phyloP scores from a whole-genome alignment of 768 basidiomycete species.

The Lentinula sp. region DNA sequence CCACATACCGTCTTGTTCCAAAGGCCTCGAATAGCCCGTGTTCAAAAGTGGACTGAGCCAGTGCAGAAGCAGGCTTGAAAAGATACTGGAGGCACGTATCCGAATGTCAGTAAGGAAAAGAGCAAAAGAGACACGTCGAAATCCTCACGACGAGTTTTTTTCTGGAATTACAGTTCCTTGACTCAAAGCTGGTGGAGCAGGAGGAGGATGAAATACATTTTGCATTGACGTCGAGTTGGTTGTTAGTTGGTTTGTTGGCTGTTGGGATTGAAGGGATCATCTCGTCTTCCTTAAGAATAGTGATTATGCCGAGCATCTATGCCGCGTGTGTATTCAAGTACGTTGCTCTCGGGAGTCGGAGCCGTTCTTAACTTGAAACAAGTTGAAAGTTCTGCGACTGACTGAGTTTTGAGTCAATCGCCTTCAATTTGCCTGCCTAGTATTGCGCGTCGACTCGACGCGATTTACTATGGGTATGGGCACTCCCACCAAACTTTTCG shows the following conservation, averaged over 20 bases:
- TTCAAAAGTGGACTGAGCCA: constrained; percentile 30
- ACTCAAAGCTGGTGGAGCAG: constrained; percentile 12
- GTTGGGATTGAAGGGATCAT: too few species aligned
- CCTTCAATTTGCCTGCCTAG: too few species aligned
- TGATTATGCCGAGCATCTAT: too few species aligned
- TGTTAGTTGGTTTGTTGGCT: not conserved
- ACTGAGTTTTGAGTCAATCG: too few species aligned
- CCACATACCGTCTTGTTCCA: constrained; percentile 27
- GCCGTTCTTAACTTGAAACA: too few species aligned
- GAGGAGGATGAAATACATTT: constrained; percentile 11
- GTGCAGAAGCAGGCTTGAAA: constrained; percentile 25
- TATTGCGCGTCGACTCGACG: too few species aligned
- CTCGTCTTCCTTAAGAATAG: too few species aligned
- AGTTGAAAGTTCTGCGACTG: too few species aligned
- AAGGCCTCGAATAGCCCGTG: constrained; percentile 32
- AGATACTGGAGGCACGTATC: constrained; percentile 9
- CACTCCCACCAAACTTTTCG: too few species aligned
- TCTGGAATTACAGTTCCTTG: constrained; percentile 13
- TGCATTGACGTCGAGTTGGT: not conserved
- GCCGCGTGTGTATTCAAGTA: too few species aligned
- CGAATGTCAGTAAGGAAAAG: not conserved
- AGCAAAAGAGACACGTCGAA: not conserved
- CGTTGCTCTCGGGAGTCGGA: too few species aligned
- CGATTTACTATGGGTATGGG: too few species aligned
- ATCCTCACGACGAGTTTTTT: constrained; percentile 9